Base-by-base conservation (phyloP, 805 yeast genomes). In the Naumovozyma baii region DNA sequence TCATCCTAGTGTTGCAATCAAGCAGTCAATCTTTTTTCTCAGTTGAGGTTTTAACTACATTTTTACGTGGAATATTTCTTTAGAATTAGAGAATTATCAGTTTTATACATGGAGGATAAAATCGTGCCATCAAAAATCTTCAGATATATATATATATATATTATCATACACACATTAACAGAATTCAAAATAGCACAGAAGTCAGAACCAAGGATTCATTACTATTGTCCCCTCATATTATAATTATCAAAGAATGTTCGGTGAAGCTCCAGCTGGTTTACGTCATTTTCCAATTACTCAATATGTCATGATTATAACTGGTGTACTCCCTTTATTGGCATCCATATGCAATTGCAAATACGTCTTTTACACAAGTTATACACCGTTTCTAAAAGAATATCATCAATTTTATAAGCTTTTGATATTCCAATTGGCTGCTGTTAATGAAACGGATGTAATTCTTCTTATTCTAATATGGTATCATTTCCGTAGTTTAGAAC, bases 391-490 rank as follows among this genome's bases (percentile, higher is more conserved):
- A 8, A 49, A 67, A 2, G 65, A 70, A 42, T 78, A 78, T 62
- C 39, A 54, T 10, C 86, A 79, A 46, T 78, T 68, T 51, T 78
- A 80, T 73, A 59, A 84, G 38, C 52, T 74, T 7, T 34, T 67
- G 5, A 52, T 69, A 5, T 70, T 66, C 47, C 84, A 76, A 51
- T 19, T 73, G 10, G 62, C 73, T n/a, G 73, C 74, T 37, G 64
- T 73, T 33, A 77, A 74, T 51, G 83, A 77, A 52, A 69, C 80
- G 4, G 83, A 79, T 55, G 74, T 69, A 42, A 46, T 76, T 2
- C 51, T 68, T 2, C 51, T 69, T 9, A 54, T 73, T 12, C 50
- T 78, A 31, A 54, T 74, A 8, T 63, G 68, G 67, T 66, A 74
- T 41, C 71, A 72, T 37, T 69, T 70, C 49, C 74, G 78, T 52